Percentiles rank a stretch among this genome's conserved stretches.
Evolutionary conservation across 257 asterid species (phyloP).

Genomic region (Henckelia pumila): DNA sequence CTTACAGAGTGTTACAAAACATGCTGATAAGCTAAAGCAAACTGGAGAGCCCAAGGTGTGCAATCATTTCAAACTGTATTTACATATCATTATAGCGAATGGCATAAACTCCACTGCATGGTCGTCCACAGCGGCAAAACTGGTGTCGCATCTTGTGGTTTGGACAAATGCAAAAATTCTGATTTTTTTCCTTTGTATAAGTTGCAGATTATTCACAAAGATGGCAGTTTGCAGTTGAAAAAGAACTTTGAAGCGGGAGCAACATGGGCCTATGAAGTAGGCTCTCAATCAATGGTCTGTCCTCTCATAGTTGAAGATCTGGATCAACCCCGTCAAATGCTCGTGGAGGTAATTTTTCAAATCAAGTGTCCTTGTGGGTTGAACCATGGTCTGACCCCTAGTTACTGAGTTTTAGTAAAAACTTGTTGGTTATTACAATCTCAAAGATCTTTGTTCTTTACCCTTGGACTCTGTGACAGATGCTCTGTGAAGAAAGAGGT

Average conservation of each 20-base stretch:
- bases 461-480: conserved; percentile 36
- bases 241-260: conserved; percentile 88
- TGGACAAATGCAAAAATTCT: not conserved
- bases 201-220: conserved; percentile 64
- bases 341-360: conserved; percentile 58
- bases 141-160: not conserved
- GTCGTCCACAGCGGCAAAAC: not conserved
- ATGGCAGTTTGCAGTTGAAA: conserved; percentile 65
- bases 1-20: conserved; percentile 89
- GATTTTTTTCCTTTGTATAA: not conserved
- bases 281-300: conserved; percentile 76
- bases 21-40: conserved; percentile 86
- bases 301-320: conserved; percentile 93
- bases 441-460: conserved; percentile 4
- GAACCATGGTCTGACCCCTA: conserved; percentile 2
- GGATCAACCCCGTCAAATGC: conserved; percentile 89
- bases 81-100: not conserved
- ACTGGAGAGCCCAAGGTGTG: conserved; percentile 81
- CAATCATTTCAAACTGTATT: not conserved
- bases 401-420: not conserved
- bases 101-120: no score
- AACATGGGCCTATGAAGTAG: conserved; percentile 96
- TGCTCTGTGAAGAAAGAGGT: conserved; percentile 89
- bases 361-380: not conserved
- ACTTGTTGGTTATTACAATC: not conserved